Evolutionary conservation across 306 rosid genomes (phyloP), one percentile per base, ranked within the genome.

Genomic region (Cicer arietinum): DNA sequence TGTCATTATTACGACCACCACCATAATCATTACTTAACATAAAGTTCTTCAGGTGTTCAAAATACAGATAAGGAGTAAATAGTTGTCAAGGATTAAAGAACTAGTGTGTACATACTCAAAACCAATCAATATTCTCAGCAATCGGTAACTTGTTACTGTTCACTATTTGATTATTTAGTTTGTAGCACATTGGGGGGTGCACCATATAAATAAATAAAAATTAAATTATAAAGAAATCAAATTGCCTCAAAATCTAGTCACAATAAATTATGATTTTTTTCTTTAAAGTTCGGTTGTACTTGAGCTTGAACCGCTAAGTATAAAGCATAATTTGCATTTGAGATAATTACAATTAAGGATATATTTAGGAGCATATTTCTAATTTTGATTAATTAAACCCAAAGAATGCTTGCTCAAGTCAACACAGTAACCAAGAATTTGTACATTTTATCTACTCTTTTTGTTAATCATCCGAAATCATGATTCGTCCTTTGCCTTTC

Each of bases 401-500:
- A 67, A 67, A 13, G 2, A 47, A 16, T 44, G 59, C 44, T 67
- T 17, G 41, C 39, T 47, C 54, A 47, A 56, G 30, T 44, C 52
- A 74, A 54, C 30, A 50, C 6, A 50, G 13, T 56, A 44, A 45
- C 44, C 48, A 44, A 37, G 35, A 54, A 12, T 54, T 44, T 37
- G 43, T 44, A 77, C 35, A 65, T 52, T 41, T 66, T 76, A 66
- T 42, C 58, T 14, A 43, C 42, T 1, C 10, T 58, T 56, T 13
- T 25, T 47, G 45, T 46, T 57, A 58, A 46, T 12, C 69, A 56
- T 35, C 47, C 1, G 10, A 77, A 46, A 12, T 47, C 41, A 68
- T 18, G 25, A 44, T 58, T 47, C 54, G 47, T 42, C 67, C 17
- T 52, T 20, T 6, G 81, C 74, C 70, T 67, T 82, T 68, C 51